phyloP scores from a whole-genome alignment of 495 filamentous ascomycete genomes.

The Aspergillus haitiensis region DNA sequence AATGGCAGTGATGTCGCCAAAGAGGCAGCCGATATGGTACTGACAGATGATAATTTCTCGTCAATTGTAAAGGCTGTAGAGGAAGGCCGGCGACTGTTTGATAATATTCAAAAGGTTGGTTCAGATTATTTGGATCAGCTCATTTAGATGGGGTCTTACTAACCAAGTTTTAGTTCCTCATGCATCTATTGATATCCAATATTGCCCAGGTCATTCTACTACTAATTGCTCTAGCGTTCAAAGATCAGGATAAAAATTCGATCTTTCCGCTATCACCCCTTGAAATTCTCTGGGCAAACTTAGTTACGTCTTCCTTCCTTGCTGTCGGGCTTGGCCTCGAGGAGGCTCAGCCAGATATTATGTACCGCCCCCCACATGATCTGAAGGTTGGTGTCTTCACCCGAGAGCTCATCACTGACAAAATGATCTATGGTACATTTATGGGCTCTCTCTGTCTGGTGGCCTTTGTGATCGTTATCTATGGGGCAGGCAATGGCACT shows the following conservation, averaged over 20 bases:
- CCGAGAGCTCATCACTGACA: conserved; percentile 66
- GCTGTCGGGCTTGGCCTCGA: conserved; percentile 76
- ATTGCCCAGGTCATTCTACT: conserved; percentile 72
- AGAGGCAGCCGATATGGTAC: conserved; percentile 80
- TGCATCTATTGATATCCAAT: conserved; percentile 72
- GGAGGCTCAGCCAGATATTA: conserved; percentile 63
- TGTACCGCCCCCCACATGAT: conserved; percentile 70
- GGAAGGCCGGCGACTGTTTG: conserved; percentile 72
- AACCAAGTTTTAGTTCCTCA: conserved; percentile 51
- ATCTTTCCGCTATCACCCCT: conserved; percentile 76
- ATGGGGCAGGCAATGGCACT: conserved; percentile 58
- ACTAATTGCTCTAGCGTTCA: conserved; percentile 70
- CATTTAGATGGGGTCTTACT: neutral
- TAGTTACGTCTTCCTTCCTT: conserved; percentile 72
- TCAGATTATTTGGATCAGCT: neutral
- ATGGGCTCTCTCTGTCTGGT: conserved; percentile 68
- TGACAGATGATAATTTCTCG: conserved; percentile 88
- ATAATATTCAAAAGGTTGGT: conserved; percentile 71
- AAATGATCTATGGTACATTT: conserved; percentile 69
- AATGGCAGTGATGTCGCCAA: conserved; percentile 88
- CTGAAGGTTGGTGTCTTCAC: conserved; percentile 70
- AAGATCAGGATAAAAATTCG: conserved; percentile 60
- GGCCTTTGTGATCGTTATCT: conserved; percentile 69
- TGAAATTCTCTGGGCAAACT: conserved; percentile 77
- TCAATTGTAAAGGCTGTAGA: conserved; percentile 71